Base-by-base conservation (phyloP, 73 alveolate species). In the Stentor coeruleus region DNA sequence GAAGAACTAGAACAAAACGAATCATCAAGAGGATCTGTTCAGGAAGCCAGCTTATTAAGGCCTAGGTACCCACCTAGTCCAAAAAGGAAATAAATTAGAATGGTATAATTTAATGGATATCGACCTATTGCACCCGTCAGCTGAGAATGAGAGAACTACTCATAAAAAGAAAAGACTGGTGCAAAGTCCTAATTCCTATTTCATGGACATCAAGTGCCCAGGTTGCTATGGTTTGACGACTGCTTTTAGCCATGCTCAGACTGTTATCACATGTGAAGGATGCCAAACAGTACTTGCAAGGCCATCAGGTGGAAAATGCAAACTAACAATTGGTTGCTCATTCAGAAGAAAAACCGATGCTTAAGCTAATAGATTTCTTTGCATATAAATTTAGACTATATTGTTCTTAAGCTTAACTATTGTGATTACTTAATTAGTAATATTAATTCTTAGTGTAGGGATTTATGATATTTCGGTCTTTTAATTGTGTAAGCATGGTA, bases 191-290 rank as follows among this genome's bases (percentile, higher is more conserved):
- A 92, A 92, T 89, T 92, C 97, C 80, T 92, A 75, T 89, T 92
- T 92, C 92, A 86, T 92, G 94, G 97, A 92, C 83, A 92, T 92
- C 74, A 92, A 92, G 84, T 92, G 97, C 91, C 94, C 94, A 82
- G 85, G 83, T 40, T 88, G 94, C 94, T 49, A 77, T 82, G 80
- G 83, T 73, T 84, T 88, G 82, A 88, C 88, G 74, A 79, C 89
- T 73, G 88, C 85, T 82, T 91, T 88, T 87, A 89, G 95, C 40
- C 90, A 89, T 90, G 92, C 97, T 41, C 89, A 91, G 59, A 82
- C 91, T 11, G 87, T 86, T 41, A 91, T 91, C 38, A 86, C 90
- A 41, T 91, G 97, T 85, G 66, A 86, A 40, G 90, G n/a, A 58
- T 91, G 97, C 85, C 79, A 72, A 37, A 85, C 81, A 58, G 91